Conservation (phyloP, 2,329 filamentous ascomycete genomes). For the Aureobasidium mangrovei region DNA sequence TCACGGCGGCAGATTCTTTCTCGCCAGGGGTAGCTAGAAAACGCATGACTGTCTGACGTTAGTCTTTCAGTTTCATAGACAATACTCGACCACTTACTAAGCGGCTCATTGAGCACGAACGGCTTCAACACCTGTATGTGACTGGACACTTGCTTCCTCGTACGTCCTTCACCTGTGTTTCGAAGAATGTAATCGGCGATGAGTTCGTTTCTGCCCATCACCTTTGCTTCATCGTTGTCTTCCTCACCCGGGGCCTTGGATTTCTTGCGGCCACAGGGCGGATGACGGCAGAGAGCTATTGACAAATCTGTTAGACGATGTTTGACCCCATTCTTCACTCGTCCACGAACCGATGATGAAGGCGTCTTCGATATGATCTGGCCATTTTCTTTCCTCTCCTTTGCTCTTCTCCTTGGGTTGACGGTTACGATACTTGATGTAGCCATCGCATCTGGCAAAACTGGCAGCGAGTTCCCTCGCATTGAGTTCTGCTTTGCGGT, state of each 20-base stretch:
- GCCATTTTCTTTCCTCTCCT: conserved; percentile 33
- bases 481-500: conserved; percentile 16
- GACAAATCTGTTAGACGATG: conserved; percentile 12
- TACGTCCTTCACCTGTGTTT: conserved; percentile 44
- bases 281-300: conserved; percentile 43
- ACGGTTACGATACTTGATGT: conserved; percentile 38
- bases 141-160: conserved; percentile 54
- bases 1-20: conserved; percentile 5
- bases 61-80: neutral
- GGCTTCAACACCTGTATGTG: conserved; percentile 55
- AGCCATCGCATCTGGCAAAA: conserved; percentile 31
- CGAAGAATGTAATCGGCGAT: conserved; percentile 51
- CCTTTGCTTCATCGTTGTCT: conserved; percentile 32
- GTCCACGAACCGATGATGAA: conserved; percentile 38
- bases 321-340: neutral
- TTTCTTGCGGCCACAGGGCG: conserved; percentile 51
- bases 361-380: conserved; percentile 38
- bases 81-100: conserved; percentile 17
- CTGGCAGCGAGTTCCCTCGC: conserved; percentile 22
- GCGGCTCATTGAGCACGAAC: conserved; percentile 44
- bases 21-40: conserved; percentile 9
- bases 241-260: conserved; percentile 15
- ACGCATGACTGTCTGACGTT: conserved; percentile 10
- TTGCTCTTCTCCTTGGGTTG: conserved; percentile 28
- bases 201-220: conserved; percentile 52